Evolutionary conservation across 208 protist genomes (phyloP), one percentile per base, ranked within the genome.

Genomic region (Acanthamoeba triangularis): DNA sequence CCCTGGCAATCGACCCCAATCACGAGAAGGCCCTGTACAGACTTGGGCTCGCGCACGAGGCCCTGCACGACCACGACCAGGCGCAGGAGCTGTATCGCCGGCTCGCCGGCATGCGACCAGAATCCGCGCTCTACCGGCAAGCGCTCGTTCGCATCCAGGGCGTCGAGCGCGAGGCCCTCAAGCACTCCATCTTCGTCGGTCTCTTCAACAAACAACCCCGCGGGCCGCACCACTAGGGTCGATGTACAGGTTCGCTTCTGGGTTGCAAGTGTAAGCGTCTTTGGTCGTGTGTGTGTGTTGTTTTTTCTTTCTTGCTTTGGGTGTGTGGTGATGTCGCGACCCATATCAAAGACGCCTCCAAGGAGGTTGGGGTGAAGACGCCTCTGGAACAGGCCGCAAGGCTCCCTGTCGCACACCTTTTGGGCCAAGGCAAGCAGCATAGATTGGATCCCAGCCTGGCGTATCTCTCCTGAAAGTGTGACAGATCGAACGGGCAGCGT

Each of bases 1-100:
- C 61, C 11, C 87, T 93, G 14, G 87, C 28, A 18, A 93, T 93
- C 37, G 56, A 93, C 25, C 33, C 87, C 0, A 4, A 52, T 0
- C 33, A 76, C 37, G 61, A 49, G n/a, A 93, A 93, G 61, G 87
- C 61, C 54, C 87, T 93, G n/a, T 74, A 59, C 87, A 25, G 87
- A 28, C 52, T 76, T 6, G 87, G 33, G 54, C 23, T 59, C 20
- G 87, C 87, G 7, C 30, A 93, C 23, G 52, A 65, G 37, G 52
- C 87, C 14, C 35, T 65, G 30, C 87, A 93, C 76, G 87, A 93
- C 37, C 76, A 93, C 37, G 87, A 93, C 33, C 13, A 67, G 25
- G 87, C 87, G 10, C 37, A 30, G 23, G 59, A 72, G 8, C 0
- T 54, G 11, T 35, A 33, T 33, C 87, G 28, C 25, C 20, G 41